A percentile compares a stretch with the other conserved stretches of the same genome.
Evolutionary conservation across 1,284 basidiomycete genomes (phyloP).

Genomic region (Lentinus polychrous): DNA sequence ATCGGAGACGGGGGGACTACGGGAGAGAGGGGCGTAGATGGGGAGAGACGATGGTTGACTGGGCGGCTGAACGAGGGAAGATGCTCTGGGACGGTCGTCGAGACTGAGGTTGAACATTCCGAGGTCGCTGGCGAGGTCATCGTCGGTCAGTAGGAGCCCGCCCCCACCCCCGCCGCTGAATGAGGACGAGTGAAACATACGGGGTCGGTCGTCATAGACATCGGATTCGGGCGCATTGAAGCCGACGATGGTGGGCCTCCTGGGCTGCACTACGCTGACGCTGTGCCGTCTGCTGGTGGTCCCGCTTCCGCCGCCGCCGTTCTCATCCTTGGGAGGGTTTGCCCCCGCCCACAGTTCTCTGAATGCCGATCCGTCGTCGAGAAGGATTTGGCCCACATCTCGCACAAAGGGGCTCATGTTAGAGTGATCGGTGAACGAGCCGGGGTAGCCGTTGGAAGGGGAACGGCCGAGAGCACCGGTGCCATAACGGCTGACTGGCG

Average conservation of each 20-base stretch:
- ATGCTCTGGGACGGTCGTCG: conserved; percentile 34
- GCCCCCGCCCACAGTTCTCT: conserved; percentile 66
- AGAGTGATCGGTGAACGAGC: conserved; percentile 49
- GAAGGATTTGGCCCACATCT: conserved; percentile 68
- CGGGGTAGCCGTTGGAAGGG: conserved; percentile 44
- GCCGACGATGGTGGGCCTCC: conserved; percentile 57
- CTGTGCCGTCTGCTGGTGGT: conserved; percentile 81
- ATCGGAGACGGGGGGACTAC: conserved; percentile 49
- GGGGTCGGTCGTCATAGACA: conserved; percentile 38
- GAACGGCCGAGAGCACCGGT: conserved; percentile 50
- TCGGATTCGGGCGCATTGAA: conserved; percentile 56
- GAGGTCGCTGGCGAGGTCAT: conserved; percentile 70
- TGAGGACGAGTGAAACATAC: conserved; percentile 19
- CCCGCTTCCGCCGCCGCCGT: conserved; percentile 59
- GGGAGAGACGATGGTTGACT: conserved; percentile 62
- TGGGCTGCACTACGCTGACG: conserved; percentile 77
- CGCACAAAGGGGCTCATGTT: conserved; percentile 79
- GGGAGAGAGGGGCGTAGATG: conserved; percentile 61
- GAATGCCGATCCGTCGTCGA: conserved; percentile 62
- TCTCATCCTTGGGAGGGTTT: conserved; percentile 53
- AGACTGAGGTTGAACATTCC: conserved; percentile 57
- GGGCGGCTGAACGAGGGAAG: conserved; percentile 39
- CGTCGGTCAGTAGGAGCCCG: conserved; percentile 66
- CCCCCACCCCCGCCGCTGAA: conserved; percentile 38
- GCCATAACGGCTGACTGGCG: conserved; percentile 60